A percentile compares a stretch with the other conserved stretches of the same genome.
Evolutionary conservation across 2,329 filamentous ascomycete species (phyloP).

Genomic region (Colletotrichum sp.): DNA sequence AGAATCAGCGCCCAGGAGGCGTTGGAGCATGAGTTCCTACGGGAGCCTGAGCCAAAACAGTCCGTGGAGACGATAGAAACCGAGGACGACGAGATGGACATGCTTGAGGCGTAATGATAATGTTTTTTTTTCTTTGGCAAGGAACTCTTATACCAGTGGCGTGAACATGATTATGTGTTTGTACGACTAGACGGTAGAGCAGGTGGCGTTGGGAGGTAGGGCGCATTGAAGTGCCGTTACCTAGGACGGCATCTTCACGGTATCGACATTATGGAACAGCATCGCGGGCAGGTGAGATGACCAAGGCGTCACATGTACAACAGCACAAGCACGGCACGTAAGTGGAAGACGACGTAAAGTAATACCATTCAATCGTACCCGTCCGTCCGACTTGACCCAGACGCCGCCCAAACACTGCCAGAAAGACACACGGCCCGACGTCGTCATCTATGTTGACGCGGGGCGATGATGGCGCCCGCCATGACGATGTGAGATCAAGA

Average conservation of each 20-base stretch:
- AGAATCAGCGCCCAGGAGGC: conserved; percentile 79
- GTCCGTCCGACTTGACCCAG: not conserved
- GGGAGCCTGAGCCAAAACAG: conserved; percentile 35
- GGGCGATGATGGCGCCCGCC: not conserved
- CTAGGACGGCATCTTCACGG: not conserved
- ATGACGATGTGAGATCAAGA: conserved; percentile 17
- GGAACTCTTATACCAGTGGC: not conserved
- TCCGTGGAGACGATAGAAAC: conserved; percentile 25
- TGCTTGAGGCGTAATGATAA: conserved; percentile 31
- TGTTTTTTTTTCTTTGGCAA: not conserved
- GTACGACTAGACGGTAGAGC: not conserved
- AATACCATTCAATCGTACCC: conserved; percentile 8
- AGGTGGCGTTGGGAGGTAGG: not conserved
- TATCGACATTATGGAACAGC: not conserved
- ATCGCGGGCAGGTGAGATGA: not conserved
- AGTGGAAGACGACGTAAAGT: not conserved
- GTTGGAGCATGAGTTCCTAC: conserved; percentile 73
- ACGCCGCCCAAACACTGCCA: conserved; percentile 4
- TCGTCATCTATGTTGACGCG: not conserved
- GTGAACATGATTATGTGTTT: not conserved
- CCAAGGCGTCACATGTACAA: not conserved
- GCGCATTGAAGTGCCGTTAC: not conserved
- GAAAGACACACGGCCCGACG: not conserved
- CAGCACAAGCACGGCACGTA: not conserved
- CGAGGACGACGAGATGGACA: conserved; percentile 62